A percentile compares a stretch with the other conserved stretches of the same genome.
Conservation (phyloP, 2,329 filamentous ascomycete species). For the Nigrospora osmanthi region DNA sequence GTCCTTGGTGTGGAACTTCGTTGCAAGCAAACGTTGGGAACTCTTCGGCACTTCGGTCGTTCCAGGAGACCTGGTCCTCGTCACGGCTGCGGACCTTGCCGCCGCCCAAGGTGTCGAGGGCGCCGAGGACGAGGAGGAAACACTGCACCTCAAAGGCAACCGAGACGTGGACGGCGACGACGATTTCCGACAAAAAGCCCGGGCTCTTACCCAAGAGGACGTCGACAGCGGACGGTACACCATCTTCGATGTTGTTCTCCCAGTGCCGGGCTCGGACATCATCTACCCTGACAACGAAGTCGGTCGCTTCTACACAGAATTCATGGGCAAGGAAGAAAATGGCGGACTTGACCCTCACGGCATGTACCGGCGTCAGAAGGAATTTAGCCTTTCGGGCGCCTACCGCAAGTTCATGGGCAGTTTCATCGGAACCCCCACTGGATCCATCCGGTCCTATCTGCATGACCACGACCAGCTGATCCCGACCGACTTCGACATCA, state of each 20-base stretch:
- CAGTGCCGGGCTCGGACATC: conserved; percentile 86
- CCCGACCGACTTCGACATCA: conserved; percentile 72
- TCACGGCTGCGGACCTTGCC: conserved; percentile 23
- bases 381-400: conserved; percentile 79
- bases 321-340: conserved; percentile 76
- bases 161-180: conserved; percentile 35
- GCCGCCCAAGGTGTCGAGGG: conserved; percentile 34
- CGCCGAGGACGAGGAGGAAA: conserved; percentile 58
- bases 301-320: conserved; percentile 73
- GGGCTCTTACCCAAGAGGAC: conserved; percentile 69
- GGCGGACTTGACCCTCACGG: conserved; percentile 73
- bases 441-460: conserved; percentile 62
- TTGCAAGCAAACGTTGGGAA: conserved; percentile 73
- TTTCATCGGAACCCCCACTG: conserved; percentile 57
- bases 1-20: conserved; percentile 87
- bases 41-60: conserved; percentile 66
- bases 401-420: conserved; percentile 80
- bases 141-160: conserved; percentile 47
- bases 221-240: conserved; percentile 66
- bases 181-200: conserved; percentile 33
- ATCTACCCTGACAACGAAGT: conserved; percentile 79
- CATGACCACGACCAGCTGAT: conserved; percentile 77
- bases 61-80: conserved; percentile 75
- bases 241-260: conserved; percentile 84
- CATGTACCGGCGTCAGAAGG: conserved; percentile 81